Conservation (phyloP, 331 rosid genomes). For the Spiraea crenata region DNA sequence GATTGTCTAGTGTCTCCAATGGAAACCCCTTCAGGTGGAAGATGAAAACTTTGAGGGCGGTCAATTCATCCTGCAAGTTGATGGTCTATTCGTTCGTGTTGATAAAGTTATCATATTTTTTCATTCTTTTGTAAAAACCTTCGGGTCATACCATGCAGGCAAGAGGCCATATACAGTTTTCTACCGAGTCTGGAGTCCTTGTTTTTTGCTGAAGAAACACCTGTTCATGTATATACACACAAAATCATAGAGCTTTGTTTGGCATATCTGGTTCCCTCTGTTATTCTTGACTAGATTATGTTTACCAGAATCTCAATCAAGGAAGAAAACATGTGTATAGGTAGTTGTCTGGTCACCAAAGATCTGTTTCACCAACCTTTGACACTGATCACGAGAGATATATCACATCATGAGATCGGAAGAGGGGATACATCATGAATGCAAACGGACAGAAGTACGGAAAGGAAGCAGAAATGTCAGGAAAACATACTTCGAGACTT, state of each 20-base stretch:
- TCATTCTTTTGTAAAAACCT: slow-evolving; percentile 28
- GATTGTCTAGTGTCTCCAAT: slow-evolving; percentile 14
- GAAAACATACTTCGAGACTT: no score
- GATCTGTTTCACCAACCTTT: slow-evolving; percentile 1
- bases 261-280: background rate
- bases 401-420: no score
- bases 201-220: slow-evolving; percentile 13
- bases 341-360: no score
- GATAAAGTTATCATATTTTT: slow-evolving; percentile 19
- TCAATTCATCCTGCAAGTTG: slow-evolving; percentile 10
- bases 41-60: slow-evolving; percentile 12
- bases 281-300: background rate
- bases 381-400: background rate
- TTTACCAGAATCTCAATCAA: no score
- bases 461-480: no score
- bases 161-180: slow-evolving; percentile 12
- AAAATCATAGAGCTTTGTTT: slow-evolving; percentile 5
- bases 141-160: slow-evolving; percentile 12
- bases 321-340: background rate
- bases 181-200: background rate
- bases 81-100: slow-evolving; percentile 19
- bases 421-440: no score
- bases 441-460: no score
- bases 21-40: slow-evolving; percentile 13
- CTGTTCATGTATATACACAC: slow-evolving; percentile 21